A percentile compares a stretch with the other conserved stretches of the same genome.
Evolutionary conservation across 495 filamentous ascomycete genomes (phyloP).

Genomic region (Daldinia bambusicola): DNA sequence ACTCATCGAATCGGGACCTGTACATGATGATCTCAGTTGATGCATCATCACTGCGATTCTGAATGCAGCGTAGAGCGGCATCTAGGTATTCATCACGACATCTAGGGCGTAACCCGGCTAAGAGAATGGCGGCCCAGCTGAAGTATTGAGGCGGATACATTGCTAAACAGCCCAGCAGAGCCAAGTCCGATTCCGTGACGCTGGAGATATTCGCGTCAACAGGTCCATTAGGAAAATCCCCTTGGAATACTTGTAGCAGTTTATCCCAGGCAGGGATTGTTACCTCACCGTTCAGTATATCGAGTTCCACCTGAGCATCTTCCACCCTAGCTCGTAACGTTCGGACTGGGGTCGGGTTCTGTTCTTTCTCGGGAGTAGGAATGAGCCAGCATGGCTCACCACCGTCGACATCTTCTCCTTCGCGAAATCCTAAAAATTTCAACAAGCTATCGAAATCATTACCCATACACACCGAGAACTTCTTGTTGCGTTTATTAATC

Average conservation of each 20-base stretch:
- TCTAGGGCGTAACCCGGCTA: slow-evolving; percentile 36
- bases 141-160: slow-evolving; percentile 37
- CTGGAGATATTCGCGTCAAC: background rate
- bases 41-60: slow-evolving; percentile 40
- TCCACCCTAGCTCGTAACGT: slow-evolving; percentile 43
- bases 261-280: slow-evolving; percentile 40
- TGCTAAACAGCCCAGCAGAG: slow-evolving; percentile 39
- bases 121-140: slow-evolving; percentile 45
- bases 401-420: slow-evolving; percentile 40
- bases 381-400: slow-evolving; percentile 46
- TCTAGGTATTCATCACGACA: slow-evolving; percentile 42
- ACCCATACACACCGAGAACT: slow-evolving; percentile 75
- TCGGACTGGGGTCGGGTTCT: slow-evolving; percentile 12
- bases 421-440: slow-evolving; percentile 69
- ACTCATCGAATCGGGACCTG: slow-evolving; percentile 43
- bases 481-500: slow-evolving; percentile 76
- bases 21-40: slow-evolving; percentile 42
- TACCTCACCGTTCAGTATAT: slow-evolving; percentile 7
- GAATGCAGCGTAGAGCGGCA: slow-evolving; percentile 41
- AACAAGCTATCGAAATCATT: slow-evolving; percentile 70
- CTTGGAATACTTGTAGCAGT: slow-evolving; percentile 35
- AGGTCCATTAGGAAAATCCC: slow-evolving; percentile 13
- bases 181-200: slow-evolving; percentile 25
- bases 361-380: slow-evolving; percentile 20
- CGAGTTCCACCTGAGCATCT: slow-evolving; percentile 39